Base-by-base conservation (phyloP, 805 yeast genomes). In the Lipomyces sp. region DNA sequence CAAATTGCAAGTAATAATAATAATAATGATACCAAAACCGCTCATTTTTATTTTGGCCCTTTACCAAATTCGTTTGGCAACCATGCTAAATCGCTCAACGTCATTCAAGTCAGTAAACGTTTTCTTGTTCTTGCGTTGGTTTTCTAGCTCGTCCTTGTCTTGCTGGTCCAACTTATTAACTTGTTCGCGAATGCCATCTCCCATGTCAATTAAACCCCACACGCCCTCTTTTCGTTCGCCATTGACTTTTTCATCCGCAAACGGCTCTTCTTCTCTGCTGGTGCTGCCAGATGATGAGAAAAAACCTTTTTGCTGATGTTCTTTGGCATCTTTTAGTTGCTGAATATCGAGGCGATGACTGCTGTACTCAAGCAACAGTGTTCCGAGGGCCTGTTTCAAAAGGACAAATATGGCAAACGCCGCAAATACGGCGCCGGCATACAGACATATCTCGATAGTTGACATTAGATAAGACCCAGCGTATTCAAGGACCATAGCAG, bases 21-120 rank as follows among this genome's bases (percentile, higher is more conserved):
- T 51, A 51, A 1, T 0, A 24, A n/a, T 7, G 30, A 6, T 13
- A 8, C 53, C 53, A 48, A 48, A 48, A 48, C 13, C 24, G n/a
- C 6, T 24, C 53, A 48, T 48, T 3, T 39, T 39, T 24, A 8
- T 6, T 35, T 24, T n/a, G 15, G n/a, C 57, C 24, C 32, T 48
- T 32, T 72, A 88, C 92, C 93, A 89, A 24, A 89, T 89, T 63
- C 86, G 76, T 73, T 89, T 89, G n/a, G 92, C 87, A 0, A 86
- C 83, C 94, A 89, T 90, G 69, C 87, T 84, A 77, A 87, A 89
- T 37, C 95, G 73, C 60, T 83, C 80, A 0, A 89, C 91, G 1
- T 78, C 77, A 10, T 79, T 80, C 60, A 89, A 77, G 2, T 84
- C 76, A 29, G 54, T 39, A 15, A 53, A 54, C 51, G 63, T 65